A percentile compares a stretch with the other conserved stretches of the same genome.
Evolutionary conservation across 192 early-diverging fungal genomes (phyloP).

Genomic region (Dissophora globulifera): DNA sequence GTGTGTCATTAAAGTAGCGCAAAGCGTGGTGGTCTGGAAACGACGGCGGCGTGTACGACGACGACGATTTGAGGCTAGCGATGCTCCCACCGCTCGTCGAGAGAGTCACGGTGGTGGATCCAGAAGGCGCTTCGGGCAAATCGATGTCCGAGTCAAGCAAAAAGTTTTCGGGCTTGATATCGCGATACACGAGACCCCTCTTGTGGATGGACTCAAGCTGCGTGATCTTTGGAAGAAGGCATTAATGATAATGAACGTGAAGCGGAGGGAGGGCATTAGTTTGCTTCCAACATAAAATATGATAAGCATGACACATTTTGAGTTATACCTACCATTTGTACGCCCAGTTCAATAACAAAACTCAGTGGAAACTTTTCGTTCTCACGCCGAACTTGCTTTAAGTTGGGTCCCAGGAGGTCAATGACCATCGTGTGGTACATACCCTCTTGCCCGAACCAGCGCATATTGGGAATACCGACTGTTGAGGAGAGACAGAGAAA

Average conservation of each 20-base stretch:
- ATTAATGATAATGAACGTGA: too few species aligned
- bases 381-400: slow-evolving; percentile 58
- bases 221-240: slow-evolving; percentile 23
- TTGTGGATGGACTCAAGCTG: slow-evolving; percentile 66
- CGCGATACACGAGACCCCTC: slow-evolving; percentile 70
- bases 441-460: slow-evolving; percentile 65
- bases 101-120: too few species aligned
- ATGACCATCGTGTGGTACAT: slow-evolving; percentile 62
- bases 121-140: slow-evolving; percentile 28
- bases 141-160: slow-evolving; percentile 59
- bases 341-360: slow-evolving; percentile 60
- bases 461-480: slow-evolving; percentile 62
- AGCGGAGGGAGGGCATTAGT: too few species aligned
- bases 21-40: slow-evolving; percentile 34
- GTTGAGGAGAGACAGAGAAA: background rate
- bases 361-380: slow-evolving; percentile 55
- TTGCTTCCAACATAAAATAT: too few species aligned
- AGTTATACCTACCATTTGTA: slow-evolving; percentile 61
- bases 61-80: slow-evolving; percentile 17
- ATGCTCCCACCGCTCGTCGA: too few species aligned
- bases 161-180: slow-evolving; percentile 73
- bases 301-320: too few species aligned
- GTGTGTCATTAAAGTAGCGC: slow-evolving; percentile 40
- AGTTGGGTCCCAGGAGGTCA: slow-evolving; percentile 66
- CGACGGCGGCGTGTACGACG: slow-evolving; percentile 23